Base-by-base conservation (phyloP, 2,329 filamentous ascomycete genomes). In the Colletotrichum magnum region DNA sequence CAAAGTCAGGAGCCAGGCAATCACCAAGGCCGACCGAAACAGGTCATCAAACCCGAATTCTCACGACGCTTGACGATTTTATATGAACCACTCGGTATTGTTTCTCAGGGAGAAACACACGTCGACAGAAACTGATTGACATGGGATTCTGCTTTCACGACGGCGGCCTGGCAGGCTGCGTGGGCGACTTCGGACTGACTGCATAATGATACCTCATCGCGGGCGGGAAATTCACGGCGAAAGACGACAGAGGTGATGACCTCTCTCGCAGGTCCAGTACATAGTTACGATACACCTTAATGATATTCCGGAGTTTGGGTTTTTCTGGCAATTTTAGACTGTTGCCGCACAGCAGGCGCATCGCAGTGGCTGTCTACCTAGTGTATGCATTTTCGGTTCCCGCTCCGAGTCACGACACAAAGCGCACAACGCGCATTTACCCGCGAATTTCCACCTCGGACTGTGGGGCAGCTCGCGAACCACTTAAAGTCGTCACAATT, bases 1-100 rank as follows among this genome's bases (percentile, higher is more conserved):
- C 84, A 92, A 90, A 76, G 86, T 93, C 36, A 65, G 62, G 45
- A 71, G 71, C 41, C 71, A 71, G 6, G 48, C 69, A 18, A 63
- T 71, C n/a, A 66, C 71, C 16, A 69, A 71, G 47, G 56, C 61
- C 47, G 65, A 71, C 66, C 61, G 58, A 15, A 58, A 53, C 45
- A 52, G 66, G 50, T 54, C 58, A 43, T 53, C 65, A n/a, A 64
- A 68, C 15, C 39, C 58, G 28, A 68, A 53, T 43, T 45, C 57
- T 43, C 67, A 69, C 57, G 62, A 69, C 51, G 57, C 62, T 52
- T 69, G 56, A 69, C 36, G 36, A 67, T 51, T 16, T 51, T 51
- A 59, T 32, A 67, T 24, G 57, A 69, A n/a, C 41, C 28, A 41
- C 13, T 43, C 16, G 36, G 52, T 10, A 21, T 21, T 51, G 36